Conservation (phyloP, 306 rosid genomes). For the Pterocarpus santalinus region DNA sequence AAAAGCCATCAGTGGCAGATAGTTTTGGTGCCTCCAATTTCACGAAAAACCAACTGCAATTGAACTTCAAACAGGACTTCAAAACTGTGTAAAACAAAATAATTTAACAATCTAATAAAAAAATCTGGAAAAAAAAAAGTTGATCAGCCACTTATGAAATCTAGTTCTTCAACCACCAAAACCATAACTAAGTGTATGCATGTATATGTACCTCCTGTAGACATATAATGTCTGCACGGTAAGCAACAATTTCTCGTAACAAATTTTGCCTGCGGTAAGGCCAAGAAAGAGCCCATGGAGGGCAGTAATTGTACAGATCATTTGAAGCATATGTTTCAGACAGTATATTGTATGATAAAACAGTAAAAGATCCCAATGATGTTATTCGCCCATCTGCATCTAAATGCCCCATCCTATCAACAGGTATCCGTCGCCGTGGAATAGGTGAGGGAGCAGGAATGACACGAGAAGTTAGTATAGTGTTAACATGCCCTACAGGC, state of each 20-base stretch:
- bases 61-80: slow-evolving; percentile 1
- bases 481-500: slow-evolving; percentile 70
- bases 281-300: slow-evolving; percentile 99
- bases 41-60: neutral
- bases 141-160: slow-evolving; percentile 7
- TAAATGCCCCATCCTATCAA: slow-evolving; percentile 76
- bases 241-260: slow-evolving; percentile 93
- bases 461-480: slow-evolving; percentile 85
- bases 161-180: slow-evolving; percentile 32
- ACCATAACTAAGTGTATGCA: slow-evolving; percentile 28
- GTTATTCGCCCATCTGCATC: slow-evolving; percentile 80
- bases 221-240: slow-evolving; percentile 93
- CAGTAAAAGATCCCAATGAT: slow-evolving; percentile 84
- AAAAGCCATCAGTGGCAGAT: neutral
- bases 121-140: neutral
- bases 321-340: slow-evolving; percentile 85
- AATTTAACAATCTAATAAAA: slow-evolving; percentile 10
- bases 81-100: neutral
- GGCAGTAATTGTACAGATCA: slow-evolving; percentile 86
- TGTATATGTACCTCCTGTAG: slow-evolving; percentile 88
- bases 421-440: slow-evolving; percentile 77
- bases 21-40: slow-evolving; percentile 5
- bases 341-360: slow-evolving; percentile 94
- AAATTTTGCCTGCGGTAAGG: slow-evolving; percentile 97
- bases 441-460: slow-evolving; percentile 96